Base-by-base conservation (phyloP, 192 early-diverging fungal species). In the Coemansia interrupta region DNA sequence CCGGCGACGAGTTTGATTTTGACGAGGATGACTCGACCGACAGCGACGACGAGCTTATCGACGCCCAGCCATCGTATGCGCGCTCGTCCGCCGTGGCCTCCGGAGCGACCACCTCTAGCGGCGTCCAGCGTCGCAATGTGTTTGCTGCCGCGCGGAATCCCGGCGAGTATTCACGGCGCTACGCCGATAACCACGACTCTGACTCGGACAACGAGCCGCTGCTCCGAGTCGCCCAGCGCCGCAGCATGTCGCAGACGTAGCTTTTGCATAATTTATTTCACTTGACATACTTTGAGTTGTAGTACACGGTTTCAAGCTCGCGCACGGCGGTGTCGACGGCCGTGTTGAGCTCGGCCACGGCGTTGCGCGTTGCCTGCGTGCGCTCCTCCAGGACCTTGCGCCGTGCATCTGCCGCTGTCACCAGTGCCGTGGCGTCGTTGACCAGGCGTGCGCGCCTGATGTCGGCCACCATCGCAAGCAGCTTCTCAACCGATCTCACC, bases 391-490 rank as follows among this genome's bases (percentile, higher is more conserved):
- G 36, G 2, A 39, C 50, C 47, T 40, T 61, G 29, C 74, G 69
- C 17, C 74, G 74, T 26, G 24, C 53, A 39, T 60, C 68, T 3
- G 74, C 74, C 61, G 72, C 68, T 11, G 56, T 66, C 0, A 62
- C 50, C 47, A 78, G 28, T 12, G 69, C 49, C 4, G 51, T 52
- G 1, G 69, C 63, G 66, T 79, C 76, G 56, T 79, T 79, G 48
- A 73, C 66, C 36, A 79, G 66, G 18, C 61, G 55, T 11, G 76
- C 76, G 28, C 76, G 70, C 55, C 69, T 64, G 28, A 79, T 58
- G 26, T 73, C 76, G 1, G 70, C 63, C 4, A 73, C 76, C 76
- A 79, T 79, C 46, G 52, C 57, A 46, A 79, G 51, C 66, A 79
- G 53, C 15, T 64, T 73, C 60, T 79, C 76, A 10, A 73, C 70